These are phyloP conservation scores for Fusarium incarnatum DNA, from an alignment of 2,329 filamentous ascomycete genomes.

Conservation along the genomic window DNA sequence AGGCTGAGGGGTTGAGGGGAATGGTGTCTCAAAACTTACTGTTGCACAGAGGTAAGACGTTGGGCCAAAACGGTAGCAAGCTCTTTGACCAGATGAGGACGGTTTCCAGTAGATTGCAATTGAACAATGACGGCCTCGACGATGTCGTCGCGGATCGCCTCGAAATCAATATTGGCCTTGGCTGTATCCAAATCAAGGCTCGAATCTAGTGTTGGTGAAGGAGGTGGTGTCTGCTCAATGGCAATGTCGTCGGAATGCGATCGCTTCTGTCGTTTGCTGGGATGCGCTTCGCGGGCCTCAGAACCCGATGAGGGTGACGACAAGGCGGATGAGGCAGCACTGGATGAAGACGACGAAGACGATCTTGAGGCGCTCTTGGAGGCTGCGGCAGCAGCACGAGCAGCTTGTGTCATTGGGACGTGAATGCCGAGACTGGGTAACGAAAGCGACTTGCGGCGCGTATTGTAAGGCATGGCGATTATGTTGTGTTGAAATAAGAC, in stretches of 20 bases:
- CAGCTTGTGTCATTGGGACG: slow-evolving; percentile 75
- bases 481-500: slow-evolving; percentile 23
- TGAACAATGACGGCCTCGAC: slow-evolving; percentile 91
- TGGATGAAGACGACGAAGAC: slow-evolving; percentile 43
- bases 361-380: slow-evolving; percentile 52
- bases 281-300: slow-evolving; percentile 53
- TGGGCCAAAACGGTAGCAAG: slow-evolving; percentile 82
- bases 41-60: slow-evolving; percentile 85
- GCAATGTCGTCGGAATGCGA: slow-evolving; percentile 84
- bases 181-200: slow-evolving; percentile 47
- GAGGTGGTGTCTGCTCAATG: slow-evolving; percentile 78
- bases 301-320: slow-evolving; percentile 49
- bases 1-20: slow-evolving; percentile 25
- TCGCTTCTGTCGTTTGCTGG: slow-evolving; percentile 79
- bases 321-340: slow-evolving; percentile 47
- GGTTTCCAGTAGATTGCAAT: slow-evolving; percentile 88
- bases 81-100: slow-evolving; percentile 95
- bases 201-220: slow-evolving; percentile 51
- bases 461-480: slow-evolving; percentile 87
- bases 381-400: slow-evolving; percentile 66
- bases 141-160: slow-evolving; percentile 93
- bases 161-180: slow-evolving; percentile 67
- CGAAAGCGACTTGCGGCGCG: slow-evolving; percentile 93
- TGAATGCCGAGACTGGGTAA: slow-evolving; percentile 93
- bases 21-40: slow-evolving; percentile 70